Evolutionary conservation across 2,329 filamentous ascomycete genomes (phyloP).

Genomic region (Bretziella fagacearum): DNA sequence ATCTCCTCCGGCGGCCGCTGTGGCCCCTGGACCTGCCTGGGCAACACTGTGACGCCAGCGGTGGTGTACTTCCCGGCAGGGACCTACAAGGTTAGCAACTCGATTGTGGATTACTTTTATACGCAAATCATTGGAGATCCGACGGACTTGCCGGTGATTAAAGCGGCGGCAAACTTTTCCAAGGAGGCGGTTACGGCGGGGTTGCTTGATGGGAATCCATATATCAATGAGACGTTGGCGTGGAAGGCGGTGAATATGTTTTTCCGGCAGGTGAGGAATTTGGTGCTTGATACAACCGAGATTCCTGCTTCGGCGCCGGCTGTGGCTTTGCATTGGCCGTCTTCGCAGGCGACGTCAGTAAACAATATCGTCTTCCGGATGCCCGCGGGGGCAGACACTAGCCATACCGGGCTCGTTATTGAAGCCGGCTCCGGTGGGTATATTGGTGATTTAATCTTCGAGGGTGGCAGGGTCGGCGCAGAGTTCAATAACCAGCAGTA

Average conservation of each 20-base stretch:
- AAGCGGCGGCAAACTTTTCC: conserved; percentile 33
- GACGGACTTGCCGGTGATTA: conserved; percentile 36
- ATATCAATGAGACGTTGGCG: conserved; percentile 26
- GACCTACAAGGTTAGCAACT: conserved; percentile 54
- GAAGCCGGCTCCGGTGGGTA: conserved; percentile 49
- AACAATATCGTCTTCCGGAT: conserved; percentile 41
- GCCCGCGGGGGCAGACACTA: conserved; percentile 28
- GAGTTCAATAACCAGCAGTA: conserved; percentile 52
- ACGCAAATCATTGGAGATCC: conserved; percentile 64
- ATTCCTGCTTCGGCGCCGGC: conserved; percentile 29
- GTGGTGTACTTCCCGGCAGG: conserved; percentile 25
- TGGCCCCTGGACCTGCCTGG: conserved; percentile 20
- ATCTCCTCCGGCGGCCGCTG: conserved; percentile 27
- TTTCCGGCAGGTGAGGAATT: conserved; percentile 40
- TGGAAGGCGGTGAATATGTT: conserved; percentile 43
- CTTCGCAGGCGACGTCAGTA: conserved; percentile 44
- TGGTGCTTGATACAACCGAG: conserved; percentile 37
- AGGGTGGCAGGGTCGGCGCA: conserved; percentile 46
- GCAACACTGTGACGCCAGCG: conserved; percentile 22
- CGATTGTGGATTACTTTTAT: conserved; percentile 62
- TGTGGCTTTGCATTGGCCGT: conserved; percentile 50
- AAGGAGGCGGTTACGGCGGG: conserved; percentile 20
- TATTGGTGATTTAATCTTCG: conserved; percentile 52
- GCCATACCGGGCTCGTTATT: conserved; percentile 42
- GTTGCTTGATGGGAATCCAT: conserved; percentile 32